phyloP scores from a whole-genome alignment of 2,329 filamentous ascomycete species.

The Nigrospora oryzae region DNA sequence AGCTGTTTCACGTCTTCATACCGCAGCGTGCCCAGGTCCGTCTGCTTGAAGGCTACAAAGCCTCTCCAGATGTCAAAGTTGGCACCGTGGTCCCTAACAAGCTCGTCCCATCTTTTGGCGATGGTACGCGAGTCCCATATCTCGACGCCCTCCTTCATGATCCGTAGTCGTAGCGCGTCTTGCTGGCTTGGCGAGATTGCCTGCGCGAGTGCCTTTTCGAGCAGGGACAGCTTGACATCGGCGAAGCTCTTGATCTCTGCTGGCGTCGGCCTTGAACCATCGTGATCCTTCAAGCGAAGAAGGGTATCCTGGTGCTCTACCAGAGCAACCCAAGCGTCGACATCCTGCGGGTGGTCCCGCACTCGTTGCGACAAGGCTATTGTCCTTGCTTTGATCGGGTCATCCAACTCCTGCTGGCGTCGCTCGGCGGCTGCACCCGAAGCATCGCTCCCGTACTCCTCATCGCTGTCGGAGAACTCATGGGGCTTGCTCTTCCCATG shows the following conservation, averaged over 20 bases:
- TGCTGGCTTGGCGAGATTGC: conserved; percentile 36
- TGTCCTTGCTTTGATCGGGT: conserved; percentile 43
- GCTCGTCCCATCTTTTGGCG: conserved; percentile 55
- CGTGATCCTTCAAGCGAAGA: conserved; percentile 40
- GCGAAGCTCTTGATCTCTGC: conserved; percentile 62
- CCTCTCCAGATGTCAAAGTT: conserved; percentile 63
- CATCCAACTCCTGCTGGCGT: conserved; percentile 23
- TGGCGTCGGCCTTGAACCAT: conserved; percentile 37
- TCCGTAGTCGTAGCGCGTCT: conserved; percentile 54
- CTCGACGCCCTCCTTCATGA: conserved; percentile 67
- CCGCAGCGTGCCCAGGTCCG: conserved; percentile 55
- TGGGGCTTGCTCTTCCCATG: conserved; percentile 50
- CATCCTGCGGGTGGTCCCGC: conserved; percentile 56
- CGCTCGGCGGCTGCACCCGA: conserved; percentile 27
- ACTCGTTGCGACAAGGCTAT: conserved; percentile 56
- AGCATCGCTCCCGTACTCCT: conserved; percentile 37
- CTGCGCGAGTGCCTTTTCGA: conserved; percentile 65
- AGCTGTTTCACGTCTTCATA: conserved; percentile 56
- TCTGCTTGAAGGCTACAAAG: conserved; percentile 66
- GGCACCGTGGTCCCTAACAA: conserved; percentile 44
- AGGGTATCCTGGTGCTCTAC: conserved; percentile 69
- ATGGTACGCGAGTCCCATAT: conserved; percentile 62
- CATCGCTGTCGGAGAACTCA: conserved; percentile 37
- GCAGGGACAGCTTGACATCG: conserved; percentile 72
- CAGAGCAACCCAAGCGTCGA: conserved; percentile 69